A percentile compares a stretch with the other conserved stretches of the same genome.
These are phyloP conservation scores for Fusarium incarnatum DNA, from an alignment of 2,329 filamentous ascomycete species.

Conservation along the genomic window DNA sequence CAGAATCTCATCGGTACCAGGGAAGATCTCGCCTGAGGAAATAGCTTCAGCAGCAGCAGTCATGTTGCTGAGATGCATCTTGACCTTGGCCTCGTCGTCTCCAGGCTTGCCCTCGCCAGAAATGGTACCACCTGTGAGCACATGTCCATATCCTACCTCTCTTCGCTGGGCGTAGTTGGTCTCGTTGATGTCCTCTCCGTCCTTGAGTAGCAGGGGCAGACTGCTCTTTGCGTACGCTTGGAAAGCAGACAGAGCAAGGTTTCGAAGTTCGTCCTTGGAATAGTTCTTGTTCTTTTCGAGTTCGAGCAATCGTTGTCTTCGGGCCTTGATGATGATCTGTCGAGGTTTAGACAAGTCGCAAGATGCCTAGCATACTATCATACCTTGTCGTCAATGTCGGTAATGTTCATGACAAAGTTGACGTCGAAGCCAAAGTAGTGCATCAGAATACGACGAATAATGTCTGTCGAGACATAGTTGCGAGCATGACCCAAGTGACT, in stretches of 20 bases:
- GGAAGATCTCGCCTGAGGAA: constrained; percentile 62
- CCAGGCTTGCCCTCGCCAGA: constrained; percentile 70
- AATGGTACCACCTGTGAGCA: constrained; percentile 67
- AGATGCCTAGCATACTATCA: constrained; percentile 1
- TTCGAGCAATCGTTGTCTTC: constrained; percentile 84
- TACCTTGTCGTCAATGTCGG: constrained; percentile 83
- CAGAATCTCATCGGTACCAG: constrained; percentile 73
- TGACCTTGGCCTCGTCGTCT: constrained; percentile 86
- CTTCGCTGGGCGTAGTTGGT: constrained; percentile 63
- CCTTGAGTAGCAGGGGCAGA: constrained; percentile 62
- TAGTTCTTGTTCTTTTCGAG: constrained; percentile 78
- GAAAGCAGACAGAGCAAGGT: constrained; percentile 66
- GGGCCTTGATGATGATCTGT: constrained; percentile 70
- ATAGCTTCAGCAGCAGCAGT: constrained; percentile 63
- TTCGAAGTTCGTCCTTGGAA: constrained; percentile 58
- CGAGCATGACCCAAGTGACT: constrained; percentile 84
- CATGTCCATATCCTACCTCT: constrained; percentile 65
- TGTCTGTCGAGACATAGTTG: constrained; percentile 92
- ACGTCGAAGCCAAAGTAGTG: constrained; percentile 88
- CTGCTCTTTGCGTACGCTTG: constrained; percentile 66
- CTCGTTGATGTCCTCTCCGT: constrained; percentile 58
- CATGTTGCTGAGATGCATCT: constrained; percentile 84
- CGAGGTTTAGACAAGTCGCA: constrained; percentile 33
- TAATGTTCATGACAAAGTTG: constrained; percentile 93
- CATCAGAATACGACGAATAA: constrained; percentile 82